Evolutionary conservation across 1,284 basidiomycete species (phyloP).

Genomic region (Cerioporus squamosus): DNA sequence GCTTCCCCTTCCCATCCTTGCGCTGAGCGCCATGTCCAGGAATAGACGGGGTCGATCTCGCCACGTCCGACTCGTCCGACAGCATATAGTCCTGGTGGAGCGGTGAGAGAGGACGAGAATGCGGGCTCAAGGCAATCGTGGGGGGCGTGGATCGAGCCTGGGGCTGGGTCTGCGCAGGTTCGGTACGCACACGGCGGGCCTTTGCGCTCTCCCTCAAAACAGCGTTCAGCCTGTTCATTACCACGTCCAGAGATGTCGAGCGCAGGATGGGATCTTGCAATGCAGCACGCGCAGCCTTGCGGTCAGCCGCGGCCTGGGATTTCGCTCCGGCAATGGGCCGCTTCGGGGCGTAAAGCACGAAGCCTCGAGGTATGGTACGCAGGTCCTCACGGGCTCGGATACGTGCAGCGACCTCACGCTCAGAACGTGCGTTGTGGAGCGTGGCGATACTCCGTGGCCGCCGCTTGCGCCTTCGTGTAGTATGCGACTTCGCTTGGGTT

Average conservation of each 20-base stretch:
- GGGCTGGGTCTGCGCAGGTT: conserved; percentile 5
- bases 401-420: conserved; percentile 59
- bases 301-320: conserved; percentile 7
- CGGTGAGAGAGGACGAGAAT: conserved; percentile 13
- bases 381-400: conserved; percentile 65
- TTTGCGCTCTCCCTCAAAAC: conserved; percentile 46
- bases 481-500: conserved; percentile 41
- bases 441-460: conserved; percentile 51
- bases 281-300: conserved; percentile 11
- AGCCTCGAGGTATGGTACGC: conserved; percentile 64
- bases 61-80: conserved; percentile 29
- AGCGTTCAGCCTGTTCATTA: conserved; percentile 59
- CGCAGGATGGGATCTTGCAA: conserved; percentile 45
- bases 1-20: conserved; percentile 42
- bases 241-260: conserved; percentile 61
- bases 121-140: background rate
- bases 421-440: conserved; percentile 54
- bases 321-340: conserved; percentile 28
- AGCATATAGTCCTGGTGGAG: conserved; percentile 43
- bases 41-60: conserved; percentile 1
- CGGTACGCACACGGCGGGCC: conserved; percentile 25
- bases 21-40: conserved; percentile 11
- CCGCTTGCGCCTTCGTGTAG: conserved; percentile 43
- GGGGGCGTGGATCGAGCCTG: too few species aligned
- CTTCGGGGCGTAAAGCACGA: conserved; percentile 65